Evolutionary conservation across 306 rosid species (phyloP).

Genomic region (Carpinus viminea): DNA sequence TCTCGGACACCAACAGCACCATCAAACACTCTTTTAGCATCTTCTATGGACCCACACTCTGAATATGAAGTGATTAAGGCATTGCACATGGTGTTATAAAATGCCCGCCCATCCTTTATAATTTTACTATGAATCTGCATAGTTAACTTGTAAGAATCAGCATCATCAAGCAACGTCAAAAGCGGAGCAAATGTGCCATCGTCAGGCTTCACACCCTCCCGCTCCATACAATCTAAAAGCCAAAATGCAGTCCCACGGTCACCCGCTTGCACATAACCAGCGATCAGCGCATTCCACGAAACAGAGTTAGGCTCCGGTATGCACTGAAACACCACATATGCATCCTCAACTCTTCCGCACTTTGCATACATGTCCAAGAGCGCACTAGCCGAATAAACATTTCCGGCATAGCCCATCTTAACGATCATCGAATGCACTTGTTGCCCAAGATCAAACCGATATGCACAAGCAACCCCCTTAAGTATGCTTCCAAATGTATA

Average conservation of each 20-base stretch:
- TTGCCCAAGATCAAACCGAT: constrained; percentile 42
- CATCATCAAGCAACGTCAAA: constrained; percentile 65
- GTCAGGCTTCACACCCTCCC: constrained; percentile 57
- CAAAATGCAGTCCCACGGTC: constrained; percentile 44
- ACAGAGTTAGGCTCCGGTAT: constrained; percentile 56
- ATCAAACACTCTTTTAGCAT: constrained; percentile 67
- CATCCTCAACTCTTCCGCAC: constrained; percentile 71
- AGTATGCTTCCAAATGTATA: constrained; percentile 76
- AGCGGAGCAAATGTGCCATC: constrained; percentile 80
- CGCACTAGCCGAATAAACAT: constrained; percentile 66
- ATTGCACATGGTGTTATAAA: constrained; percentile 51
- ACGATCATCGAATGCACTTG: constrained; percentile 61
- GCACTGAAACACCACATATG: constrained; percentile 37
- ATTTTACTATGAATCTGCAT: constrained; percentile 67
- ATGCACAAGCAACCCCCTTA: constrained; percentile 55
- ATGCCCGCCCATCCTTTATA: constrained; percentile 58
- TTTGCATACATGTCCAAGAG: constrained; percentile 89
- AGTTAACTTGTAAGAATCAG: constrained; percentile 37
- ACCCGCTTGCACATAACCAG: constrained; percentile 60
- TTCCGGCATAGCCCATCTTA: constrained; percentile 51
- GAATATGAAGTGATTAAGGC: constrained; percentile 73
- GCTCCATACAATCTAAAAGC: constrained; percentile 52
- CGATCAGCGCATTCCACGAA: constrained; percentile 78
- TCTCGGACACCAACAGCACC: constrained; percentile 37
- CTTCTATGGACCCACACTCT: constrained; percentile 59